Base-by-base conservation (phyloP, 371 early-diverging fungal species). In the Thermomucor indicae-seudaticae region DNA sequence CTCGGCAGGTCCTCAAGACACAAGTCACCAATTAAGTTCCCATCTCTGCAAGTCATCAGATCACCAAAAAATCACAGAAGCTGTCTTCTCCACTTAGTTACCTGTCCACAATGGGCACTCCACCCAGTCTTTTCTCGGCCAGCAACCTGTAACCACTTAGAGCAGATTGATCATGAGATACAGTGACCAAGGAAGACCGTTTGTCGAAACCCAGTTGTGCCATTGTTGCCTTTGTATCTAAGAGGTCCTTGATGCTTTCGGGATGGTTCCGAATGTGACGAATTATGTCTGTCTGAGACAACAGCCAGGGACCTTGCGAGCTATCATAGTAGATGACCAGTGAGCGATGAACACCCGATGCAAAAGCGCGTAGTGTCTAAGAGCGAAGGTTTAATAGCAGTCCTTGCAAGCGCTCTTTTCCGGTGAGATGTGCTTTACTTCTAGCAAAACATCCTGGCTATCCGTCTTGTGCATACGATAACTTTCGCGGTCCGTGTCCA, bases 251-350 rank as follows among this genome's bases (percentile, higher is more conserved):
- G 6, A 67, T 61, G 37, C 62, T 61, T 32, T 67, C 71, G 6
- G 76, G 75, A 43, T 78, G 62, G 38, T 55, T 51, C 8, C 48
- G 17, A 37, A 74, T 67, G 62, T 80, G 74, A 37, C 69, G 69
- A 39, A 80, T 70, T 31, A 80, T 71, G 31, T 80, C 80, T 14
- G 79, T 72, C 48, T 79, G 78, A 19, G 79, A 73, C 22, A 81
- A 57, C 14, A 79, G 53, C 68, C 70, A 75, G 16, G 69, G 68
- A 19, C 43, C 25, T 2, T 51, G 24, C n/a, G 60, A 40, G 23
- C 62, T 53, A 11, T 46, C 40, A 40, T 57, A 60, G 47, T 73
- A 56, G 16, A 77, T 58, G 7, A 77, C 72, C 3, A 77, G 55
- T 1, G 71, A 62, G 8, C 77, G 65, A 49, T 80, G 80, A 22